Evolutionary conservation across 2,329 filamentous ascomycete genomes (phyloP), one percentile per base, ranked within the genome.

Genomic region (Stagonosporopsis vannaccii): DNA sequence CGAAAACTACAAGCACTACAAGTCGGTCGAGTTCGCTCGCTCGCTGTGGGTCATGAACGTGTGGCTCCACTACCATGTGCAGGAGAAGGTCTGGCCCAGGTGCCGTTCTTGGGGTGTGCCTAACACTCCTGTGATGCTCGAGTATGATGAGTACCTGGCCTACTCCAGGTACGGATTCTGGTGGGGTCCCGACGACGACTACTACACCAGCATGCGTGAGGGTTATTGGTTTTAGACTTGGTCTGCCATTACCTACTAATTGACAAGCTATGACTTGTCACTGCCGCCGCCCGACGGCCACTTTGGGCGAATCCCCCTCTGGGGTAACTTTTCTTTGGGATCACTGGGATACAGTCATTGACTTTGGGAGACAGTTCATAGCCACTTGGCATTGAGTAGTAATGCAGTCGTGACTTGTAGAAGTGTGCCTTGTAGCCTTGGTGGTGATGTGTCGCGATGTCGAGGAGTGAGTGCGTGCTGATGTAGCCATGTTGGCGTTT

Each of bases 321-420:
- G n/a, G n/a, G n/a, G n/a, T n/a, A n/a, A n/a, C n/a, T n/a, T n/a
- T n/a, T n/a, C n/a, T n/a, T n/a, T n/a, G n/a, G n/a, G n/a, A n/a
- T n/a, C n/a, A n/a, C n/a, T n/a, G n/a, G n/a, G n/a, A n/a, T n/a
- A n/a, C n/a, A n/a, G n/a, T n/a, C n/a, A n/a, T n/a, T n/a, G n/a
- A n/a, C n/a, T n/a, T n/a, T n/a, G n/a, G n/a, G 26, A 40, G 33
- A 44, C 42, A 20, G 33, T 58, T 46, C 54, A 42, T 60, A 54
- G 54, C 49, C 58, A 20, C 44, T 37, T 51, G 22, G 54, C 50
- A 58, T 52, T 50, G 28, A 40, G 45, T 58, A 54, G 17, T 51
- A 47, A 36, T 37, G 33, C 7, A 54, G 44, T 50, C 40, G 22
- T 30, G 43, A 28, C 13, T 40, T 51, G 23, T 51, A 45, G 3